These are phyloP conservation scores for Ramularia endophylla DNA, from an alignment of 2,329 filamentous ascomycete species.

Conservation along the genomic window DNA sequence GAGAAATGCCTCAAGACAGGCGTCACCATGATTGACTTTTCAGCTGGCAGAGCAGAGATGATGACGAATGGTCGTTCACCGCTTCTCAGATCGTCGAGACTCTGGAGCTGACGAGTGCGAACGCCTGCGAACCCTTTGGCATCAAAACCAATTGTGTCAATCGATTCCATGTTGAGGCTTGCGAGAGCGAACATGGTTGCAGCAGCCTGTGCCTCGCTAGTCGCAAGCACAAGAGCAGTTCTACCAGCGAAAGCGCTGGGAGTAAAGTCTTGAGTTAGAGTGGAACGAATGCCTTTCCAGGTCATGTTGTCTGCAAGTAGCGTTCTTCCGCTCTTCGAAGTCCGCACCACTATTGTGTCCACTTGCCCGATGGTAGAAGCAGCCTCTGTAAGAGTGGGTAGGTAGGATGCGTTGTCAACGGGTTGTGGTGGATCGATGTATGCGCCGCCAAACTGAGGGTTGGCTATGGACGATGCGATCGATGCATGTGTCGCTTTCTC, in stretches of 20 bases:
- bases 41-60: constrained; percentile 69
- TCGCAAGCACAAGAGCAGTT: constrained; percentile 69
- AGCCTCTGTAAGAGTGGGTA: constrained; percentile 65
- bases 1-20: constrained; percentile 68
- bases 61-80: constrained; percentile 77
- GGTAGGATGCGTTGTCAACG: constrained; percentile 49
- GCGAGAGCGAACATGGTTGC: constrained; percentile 73
- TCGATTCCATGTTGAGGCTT: constrained; percentile 67
- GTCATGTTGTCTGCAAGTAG: constrained; percentile 76
- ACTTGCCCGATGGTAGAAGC: constrained; percentile 73
- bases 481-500: constrained; percentile 62
- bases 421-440: constrained; percentile 68
- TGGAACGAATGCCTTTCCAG: constrained; percentile 80
- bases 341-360: constrained; percentile 68
- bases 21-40: constrained; percentile 72
- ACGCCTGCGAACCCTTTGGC: constrained; percentile 52
- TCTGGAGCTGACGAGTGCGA: constrained; percentile 59
- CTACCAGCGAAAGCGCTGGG: constrained; percentile 74
- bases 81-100: constrained; percentile 73
- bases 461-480: constrained; percentile 66
- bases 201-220: constrained; percentile 67
- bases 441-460: constrained; percentile 73
- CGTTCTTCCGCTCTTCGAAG: constrained; percentile 44
- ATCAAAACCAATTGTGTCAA: constrained; percentile 80
- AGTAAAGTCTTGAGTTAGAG: constrained; percentile 72